Conservation (phyloP, 1,284 basidiomycete genomes). For the Trichosporon sp. region DNA sequence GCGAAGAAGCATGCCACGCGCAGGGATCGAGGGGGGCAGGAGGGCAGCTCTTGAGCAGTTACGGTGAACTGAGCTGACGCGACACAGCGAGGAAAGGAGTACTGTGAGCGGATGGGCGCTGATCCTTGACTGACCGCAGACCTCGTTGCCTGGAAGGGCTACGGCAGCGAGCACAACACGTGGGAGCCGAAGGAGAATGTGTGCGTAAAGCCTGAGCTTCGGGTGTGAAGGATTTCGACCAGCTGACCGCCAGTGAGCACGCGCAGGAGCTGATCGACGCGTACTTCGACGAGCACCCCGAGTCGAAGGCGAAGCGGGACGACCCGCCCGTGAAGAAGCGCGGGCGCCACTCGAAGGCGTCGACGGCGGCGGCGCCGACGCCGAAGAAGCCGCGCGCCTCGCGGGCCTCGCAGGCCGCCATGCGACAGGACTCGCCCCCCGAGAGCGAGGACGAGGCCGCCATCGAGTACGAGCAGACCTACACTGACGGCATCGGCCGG, state of each 20-base stretch:
- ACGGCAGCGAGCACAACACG: constrained; percentile 47
- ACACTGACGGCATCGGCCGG: constrained; percentile 33
- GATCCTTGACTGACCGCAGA: constrained; percentile 24
- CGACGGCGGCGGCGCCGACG: constrained; percentile 13
- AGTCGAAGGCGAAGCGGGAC: constrained; percentile 7
- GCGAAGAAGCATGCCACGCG: no score
- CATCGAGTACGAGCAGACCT: constrained; percentile 17
- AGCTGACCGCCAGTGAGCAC: constrained; percentile 28
- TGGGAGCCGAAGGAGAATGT: constrained; percentile 47
- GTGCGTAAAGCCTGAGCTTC: constrained; percentile 25
- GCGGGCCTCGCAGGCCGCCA: constrained; percentile 5
- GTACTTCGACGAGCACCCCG: constrained; percentile 35
- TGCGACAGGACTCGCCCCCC: constrained; percentile 9
- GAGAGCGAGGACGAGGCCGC: constrained; percentile 29
- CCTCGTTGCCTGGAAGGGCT: constrained; percentile 49
- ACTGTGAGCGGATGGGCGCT: constrained; percentile 12
- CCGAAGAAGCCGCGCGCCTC: constrained; percentile 44
- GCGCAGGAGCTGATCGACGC: constrained; percentile 32
- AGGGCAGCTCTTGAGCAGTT: background rate
- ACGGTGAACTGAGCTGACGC: constrained; percentile 1
- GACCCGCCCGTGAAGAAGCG: constrained; percentile 21
- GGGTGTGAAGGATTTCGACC: background rate
- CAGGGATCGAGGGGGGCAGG: background rate
- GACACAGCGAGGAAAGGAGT: constrained; percentile 16
- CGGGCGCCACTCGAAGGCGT: constrained; percentile 23